These are phyloP conservation scores for Globisporangium spinosum DNA, from an alignment of 352 stramenopile genomes.

Conservation along the genomic window DNA sequence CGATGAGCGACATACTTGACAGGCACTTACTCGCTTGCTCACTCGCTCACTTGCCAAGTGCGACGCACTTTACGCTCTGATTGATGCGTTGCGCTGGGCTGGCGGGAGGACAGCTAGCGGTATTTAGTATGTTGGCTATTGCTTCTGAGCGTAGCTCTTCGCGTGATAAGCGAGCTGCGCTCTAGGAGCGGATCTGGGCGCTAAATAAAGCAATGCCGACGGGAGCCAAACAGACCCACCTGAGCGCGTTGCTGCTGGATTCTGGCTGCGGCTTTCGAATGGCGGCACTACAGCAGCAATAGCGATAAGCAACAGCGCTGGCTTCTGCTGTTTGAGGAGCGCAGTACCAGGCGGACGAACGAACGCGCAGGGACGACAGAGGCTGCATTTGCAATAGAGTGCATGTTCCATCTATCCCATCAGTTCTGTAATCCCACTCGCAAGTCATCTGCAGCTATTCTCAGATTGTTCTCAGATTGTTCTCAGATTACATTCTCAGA, in stretches of 20 bases:
- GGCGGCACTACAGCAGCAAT: neutral
- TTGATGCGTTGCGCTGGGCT: neutral
- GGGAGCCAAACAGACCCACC: neutral
- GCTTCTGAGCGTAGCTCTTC: neutral
- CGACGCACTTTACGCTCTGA: neutral
- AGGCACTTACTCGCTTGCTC: too few species aligned
- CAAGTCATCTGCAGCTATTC: too few species aligned
- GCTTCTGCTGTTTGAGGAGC: neutral
- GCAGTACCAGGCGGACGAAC: neutral
- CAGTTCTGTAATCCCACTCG: neutral
- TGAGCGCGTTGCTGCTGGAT: neutral
- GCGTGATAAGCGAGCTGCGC: neutral
- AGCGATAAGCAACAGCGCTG: neutral
- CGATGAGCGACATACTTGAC: constrained; percentile 15
- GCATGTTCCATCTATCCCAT: neutral
- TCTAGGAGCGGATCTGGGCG: neutral
- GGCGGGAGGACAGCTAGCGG: neutral
- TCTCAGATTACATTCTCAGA: neutral
- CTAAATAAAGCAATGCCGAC: neutral
- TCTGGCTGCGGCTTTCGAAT: neutral
- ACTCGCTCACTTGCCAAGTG: neutral
- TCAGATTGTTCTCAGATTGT: neutral
- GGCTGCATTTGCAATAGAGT: neutral
- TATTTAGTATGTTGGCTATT: neutral
- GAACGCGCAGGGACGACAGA: neutral